Evolutionary conservation across 2,329 filamentous ascomycete species (phyloP).

Genomic region (Gyromitra esculenta): DNA sequence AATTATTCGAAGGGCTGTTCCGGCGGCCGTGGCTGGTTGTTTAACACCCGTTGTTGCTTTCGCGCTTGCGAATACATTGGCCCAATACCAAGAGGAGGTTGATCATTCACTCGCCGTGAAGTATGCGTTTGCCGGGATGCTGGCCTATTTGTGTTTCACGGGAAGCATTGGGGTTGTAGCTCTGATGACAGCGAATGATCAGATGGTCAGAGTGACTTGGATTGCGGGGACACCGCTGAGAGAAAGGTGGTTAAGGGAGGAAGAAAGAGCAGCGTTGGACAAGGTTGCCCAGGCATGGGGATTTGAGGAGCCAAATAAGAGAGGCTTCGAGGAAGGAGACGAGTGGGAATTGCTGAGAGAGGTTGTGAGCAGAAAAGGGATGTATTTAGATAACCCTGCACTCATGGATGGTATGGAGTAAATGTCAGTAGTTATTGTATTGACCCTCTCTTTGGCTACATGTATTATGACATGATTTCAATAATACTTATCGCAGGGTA

Average conservation of each 20-base stretch:
- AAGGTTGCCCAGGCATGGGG: conserved; percentile 89
- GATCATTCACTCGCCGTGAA: conserved; percentile 77
- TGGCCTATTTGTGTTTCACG: conserved; percentile 84
- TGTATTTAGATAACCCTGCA: conserved; percentile 88
- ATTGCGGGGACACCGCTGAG: conserved; percentile 80
- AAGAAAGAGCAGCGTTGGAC: conserved; percentile 88
- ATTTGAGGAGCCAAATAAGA: conserved; percentile 79
- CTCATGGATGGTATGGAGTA: conserved; percentile 92
- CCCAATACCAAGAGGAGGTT: conserved; percentile 77
- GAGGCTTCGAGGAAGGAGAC: conserved; percentile 88
- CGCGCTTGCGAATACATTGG: conserved; percentile 73
- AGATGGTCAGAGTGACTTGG: conserved; percentile 96
- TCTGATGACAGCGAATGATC: conserved; percentile 86
- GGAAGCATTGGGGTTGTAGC: conserved; percentile 84
- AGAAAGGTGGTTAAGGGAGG: conserved; percentile 86
- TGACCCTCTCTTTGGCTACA: neutral
- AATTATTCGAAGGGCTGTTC: conserved; percentile 72
- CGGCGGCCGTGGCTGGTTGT: conserved; percentile 67
- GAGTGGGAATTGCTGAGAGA: conserved; percentile 90
- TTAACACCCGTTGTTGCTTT: conserved; percentile 74
- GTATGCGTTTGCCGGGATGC: conserved; percentile 80
- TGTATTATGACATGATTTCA: neutral
- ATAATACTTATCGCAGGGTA: neutral
- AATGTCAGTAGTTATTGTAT: neutral
- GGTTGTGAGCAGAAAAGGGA: conserved; percentile 81